Evolutionary conservation across 768 basidiomycete species (phyloP).

Genomic region (Macrolepiota albuminosa): DNA sequence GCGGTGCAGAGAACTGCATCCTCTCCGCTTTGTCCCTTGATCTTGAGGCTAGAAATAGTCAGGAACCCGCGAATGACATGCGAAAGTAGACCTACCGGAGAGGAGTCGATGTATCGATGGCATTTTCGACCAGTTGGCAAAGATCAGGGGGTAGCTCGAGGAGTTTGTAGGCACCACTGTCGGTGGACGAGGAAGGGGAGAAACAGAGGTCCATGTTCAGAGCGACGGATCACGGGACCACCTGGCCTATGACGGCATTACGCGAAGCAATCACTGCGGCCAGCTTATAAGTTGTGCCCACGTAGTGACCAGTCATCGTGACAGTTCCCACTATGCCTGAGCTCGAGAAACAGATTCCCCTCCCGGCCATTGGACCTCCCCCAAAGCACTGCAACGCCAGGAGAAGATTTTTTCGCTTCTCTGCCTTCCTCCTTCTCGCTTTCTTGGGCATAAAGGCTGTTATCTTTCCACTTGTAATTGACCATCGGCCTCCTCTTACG

Average conservation of each 20-base stretch:
- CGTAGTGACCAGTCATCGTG: background rate
- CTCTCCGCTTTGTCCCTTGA: slow-evolving; percentile 79
- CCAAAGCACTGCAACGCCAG: background rate
- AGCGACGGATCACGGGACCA: background rate
- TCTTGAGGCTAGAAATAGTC: slow-evolving; percentile 45
- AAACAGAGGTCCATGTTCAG: slow-evolving; percentile 45
- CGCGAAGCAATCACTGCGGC: background rate
- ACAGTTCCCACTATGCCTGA: slow-evolving; percentile 10
- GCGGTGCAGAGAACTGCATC: slow-evolving; percentile 88
- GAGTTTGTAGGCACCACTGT: slow-evolving; percentile 58
- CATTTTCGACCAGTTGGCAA: slow-evolving; percentile 53
- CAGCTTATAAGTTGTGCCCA: background rate
- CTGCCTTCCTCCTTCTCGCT: slow-evolving; percentile 3
- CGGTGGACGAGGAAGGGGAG: slow-evolving; percentile 40
- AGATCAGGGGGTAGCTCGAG: slow-evolving; percentile 74
- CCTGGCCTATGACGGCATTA: background rate
- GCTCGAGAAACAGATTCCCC: slow-evolving; percentile 11
- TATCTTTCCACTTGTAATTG: background rate
- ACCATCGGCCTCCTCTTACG: background rate
- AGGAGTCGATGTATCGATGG: slow-evolving; percentile 27
- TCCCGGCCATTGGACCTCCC: slow-evolving; percentile 3
- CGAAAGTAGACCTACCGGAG: slow-evolving; percentile 22
- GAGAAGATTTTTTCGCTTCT: slow-evolving; percentile 10
- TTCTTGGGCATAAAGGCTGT: slow-evolving; percentile 8
- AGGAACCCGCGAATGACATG: slow-evolving; percentile 7